phyloP scores from a whole-genome alignment of 2,329 filamentous ascomycete genomes.

The Exophiala oligosperma region DNA sequence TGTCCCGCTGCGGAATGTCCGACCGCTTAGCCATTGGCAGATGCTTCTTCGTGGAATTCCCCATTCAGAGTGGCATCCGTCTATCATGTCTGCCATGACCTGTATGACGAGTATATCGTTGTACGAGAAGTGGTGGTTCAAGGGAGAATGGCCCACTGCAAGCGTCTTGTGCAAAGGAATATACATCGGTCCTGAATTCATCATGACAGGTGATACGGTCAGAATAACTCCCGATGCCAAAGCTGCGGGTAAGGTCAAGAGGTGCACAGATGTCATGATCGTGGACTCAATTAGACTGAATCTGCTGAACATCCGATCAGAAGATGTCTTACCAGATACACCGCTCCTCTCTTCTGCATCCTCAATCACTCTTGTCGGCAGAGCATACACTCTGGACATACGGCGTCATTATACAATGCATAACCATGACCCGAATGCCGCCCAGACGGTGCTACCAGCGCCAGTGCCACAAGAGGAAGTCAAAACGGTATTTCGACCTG shows the following conservation, averaged over 20 bases:
- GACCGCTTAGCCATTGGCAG: constrained; percentile 57
- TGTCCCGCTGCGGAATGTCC: constrained; percentile 53
- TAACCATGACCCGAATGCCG: background rate
- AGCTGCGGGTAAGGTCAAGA: constrained; percentile 12
- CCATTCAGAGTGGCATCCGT: constrained; percentile 50
- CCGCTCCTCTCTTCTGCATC: constrained; percentile 48
- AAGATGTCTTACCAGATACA: constrained; percentile 47
- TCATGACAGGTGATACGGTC: constrained; percentile 55
- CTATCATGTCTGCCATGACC: constrained; percentile 55
- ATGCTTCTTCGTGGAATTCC: constrained; percentile 46
- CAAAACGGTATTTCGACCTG: constrained; percentile 37
- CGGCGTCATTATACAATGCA: constrained; percentile 22
- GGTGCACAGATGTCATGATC: constrained; percentile 53
- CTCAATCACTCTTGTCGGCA: constrained; percentile 51
- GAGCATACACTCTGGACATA: constrained; percentile 45
- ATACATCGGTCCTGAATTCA: constrained; percentile 58
- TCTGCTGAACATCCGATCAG: constrained; percentile 50
- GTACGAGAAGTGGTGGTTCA: constrained; percentile 53
- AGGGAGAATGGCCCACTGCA: constrained; percentile 56
- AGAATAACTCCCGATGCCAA: constrained; percentile 45
- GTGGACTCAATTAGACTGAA: constrained; percentile 55
- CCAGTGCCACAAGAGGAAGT: constrained; percentile 37
- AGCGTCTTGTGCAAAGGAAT: constrained; percentile 55
- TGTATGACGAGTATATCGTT: constrained; percentile 55
- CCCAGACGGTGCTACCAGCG: constrained; percentile 1